Conservation (phyloP, 306 rosid species). For the Myrica gale region DNA sequence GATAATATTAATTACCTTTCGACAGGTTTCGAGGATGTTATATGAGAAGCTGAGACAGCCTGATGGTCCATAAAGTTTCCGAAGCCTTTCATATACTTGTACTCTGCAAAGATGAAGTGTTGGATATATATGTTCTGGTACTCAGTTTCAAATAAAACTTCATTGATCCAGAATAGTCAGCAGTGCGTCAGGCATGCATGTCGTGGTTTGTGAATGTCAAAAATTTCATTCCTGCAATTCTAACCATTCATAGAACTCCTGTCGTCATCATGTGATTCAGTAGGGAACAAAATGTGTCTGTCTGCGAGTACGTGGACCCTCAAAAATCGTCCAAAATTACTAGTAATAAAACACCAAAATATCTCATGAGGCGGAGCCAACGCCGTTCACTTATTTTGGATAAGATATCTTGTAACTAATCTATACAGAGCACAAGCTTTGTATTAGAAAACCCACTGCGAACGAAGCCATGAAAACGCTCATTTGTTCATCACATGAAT, state of each 20-base stretch:
- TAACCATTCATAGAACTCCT: too few relatives aligned
- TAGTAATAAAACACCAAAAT: conserved; percentile 7
- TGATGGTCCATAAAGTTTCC: conserved; percentile 6
- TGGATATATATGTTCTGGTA: too few relatives aligned
- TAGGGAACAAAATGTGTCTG: too few relatives aligned
- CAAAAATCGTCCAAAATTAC: neutral
- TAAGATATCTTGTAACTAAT: conserved; percentile 48
- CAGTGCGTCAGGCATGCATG: neutral
- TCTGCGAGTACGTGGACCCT: too few relatives aligned
- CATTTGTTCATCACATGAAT: conserved; percentile 28
- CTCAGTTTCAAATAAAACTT: neutral
- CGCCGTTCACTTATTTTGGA: conserved; percentile 51
- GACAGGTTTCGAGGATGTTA: conserved; percentile 30
- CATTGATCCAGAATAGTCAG: neutral
- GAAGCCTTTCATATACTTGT: neutral
- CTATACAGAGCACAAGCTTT: neutral
- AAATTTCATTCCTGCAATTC: too few relatives aligned
- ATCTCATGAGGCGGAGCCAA: conserved; percentile 13
- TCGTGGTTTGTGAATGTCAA: neutral
- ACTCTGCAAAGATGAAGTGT: neutral
- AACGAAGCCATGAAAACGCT: conserved; percentile 58
- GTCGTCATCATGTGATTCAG: too few relatives aligned
- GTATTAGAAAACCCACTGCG: neutral
- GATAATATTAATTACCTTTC: neutral
- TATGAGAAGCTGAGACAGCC: conserved; percentile 28